phyloP scores from a whole-genome alignment of 1,139 yeast species.

The Spencermartinsiella ligniputridi region DNA sequence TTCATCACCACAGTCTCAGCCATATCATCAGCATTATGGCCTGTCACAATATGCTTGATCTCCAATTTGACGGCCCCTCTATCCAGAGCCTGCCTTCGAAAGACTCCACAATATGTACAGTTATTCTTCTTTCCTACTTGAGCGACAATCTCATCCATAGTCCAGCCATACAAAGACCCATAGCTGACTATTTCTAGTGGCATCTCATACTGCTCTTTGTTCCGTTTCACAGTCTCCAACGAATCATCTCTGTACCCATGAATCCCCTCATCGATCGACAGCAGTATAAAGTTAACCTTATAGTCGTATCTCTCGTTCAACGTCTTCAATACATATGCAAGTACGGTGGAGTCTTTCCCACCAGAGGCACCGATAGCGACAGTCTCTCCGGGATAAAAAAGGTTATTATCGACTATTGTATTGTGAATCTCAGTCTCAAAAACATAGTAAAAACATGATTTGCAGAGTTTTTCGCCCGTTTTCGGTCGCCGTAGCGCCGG shows the following conservation, averaged over 20 bases:
- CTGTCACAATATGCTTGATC: constrained; percentile 90
- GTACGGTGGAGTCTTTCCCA: constrained; percentile 95
- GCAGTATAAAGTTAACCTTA: constrained; percentile 73
- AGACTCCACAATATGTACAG: constrained; percentile 97
- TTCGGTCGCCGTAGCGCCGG: constrained; percentile 92
- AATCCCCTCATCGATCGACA: constrained; percentile 95
- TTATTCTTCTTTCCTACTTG: constrained; percentile 93
- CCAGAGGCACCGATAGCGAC: constrained; percentile 99
- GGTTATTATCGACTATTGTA: constrained; percentile 65
- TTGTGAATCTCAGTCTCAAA: constrained; percentile 96
- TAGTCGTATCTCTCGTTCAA: constrained; percentile 84
- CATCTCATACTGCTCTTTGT: constrained; percentile 81
- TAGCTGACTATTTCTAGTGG: constrained; percentile 89
- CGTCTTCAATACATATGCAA: constrained; percentile 82
- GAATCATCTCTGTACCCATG: constrained; percentile 97
- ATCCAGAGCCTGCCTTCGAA: constrained; percentile 93
- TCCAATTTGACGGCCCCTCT: constrained; percentile 90
- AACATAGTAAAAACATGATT: constrained; percentile 80
- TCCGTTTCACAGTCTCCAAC: constrained; percentile 90
- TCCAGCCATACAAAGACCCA: constrained; percentile 85
- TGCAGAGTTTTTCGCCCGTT: constrained; percentile 86
- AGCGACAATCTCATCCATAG: constrained; percentile 96
- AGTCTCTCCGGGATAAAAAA: constrained; percentile 74
- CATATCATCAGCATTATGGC: constrained; percentile 99
- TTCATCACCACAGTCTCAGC: constrained; percentile 98